Evolutionary conservation across 2,329 filamentous ascomycete genomes (phyloP), one percentile per base, ranked within the genome.

Genomic region (Lasiodiplodia sp.): DNA sequence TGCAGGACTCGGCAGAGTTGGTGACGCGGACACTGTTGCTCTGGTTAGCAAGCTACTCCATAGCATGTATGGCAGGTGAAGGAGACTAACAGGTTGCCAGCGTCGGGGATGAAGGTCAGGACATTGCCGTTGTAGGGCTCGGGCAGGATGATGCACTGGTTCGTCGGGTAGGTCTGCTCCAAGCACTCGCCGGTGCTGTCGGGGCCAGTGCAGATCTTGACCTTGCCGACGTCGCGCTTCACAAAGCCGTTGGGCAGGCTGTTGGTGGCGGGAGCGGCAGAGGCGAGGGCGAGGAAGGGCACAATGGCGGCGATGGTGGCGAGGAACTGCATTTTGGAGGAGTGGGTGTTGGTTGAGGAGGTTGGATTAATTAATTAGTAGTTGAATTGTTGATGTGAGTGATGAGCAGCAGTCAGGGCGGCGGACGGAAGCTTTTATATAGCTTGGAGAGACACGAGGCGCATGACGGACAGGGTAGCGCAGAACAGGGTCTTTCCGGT

Each of bases 71-170:
- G 1, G 2, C 6, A 2, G 23, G 2, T 40, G 23, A 47, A 25
- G 3, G 28, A 12, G n/a, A 31, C 57, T 51, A 11, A 68, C 44
- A 67, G 65, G 40, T 58, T 67, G 18, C 38, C 25, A 10, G 40
- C 31, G 55, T 58, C 55, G 28, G 65, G 65, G n/a, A 58, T 31
- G 23, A 67, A 67, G 38, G 65, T 67, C 31, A 18, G 31, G 31
- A 67, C 65, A 44, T 67, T 60, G 14, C 40, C n/a, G 16, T 52
- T 58, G 65, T 60, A 67, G 6, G 55, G 55, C 12, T 21, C 65
- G n/a, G 65, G 65, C 53, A 67, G 55, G 10, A 67, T 2, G 65
- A 58, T 67, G 55, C 65, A 67, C 47, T 51, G 53, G 40, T 67
- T 67, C 31, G 55, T 58, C 7, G 40, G 18, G 44, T 67, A 68